phyloP scores from a whole-genome alignment of 352 stramenopile genomes.

The Elongisporangium anandrum region DNA sequence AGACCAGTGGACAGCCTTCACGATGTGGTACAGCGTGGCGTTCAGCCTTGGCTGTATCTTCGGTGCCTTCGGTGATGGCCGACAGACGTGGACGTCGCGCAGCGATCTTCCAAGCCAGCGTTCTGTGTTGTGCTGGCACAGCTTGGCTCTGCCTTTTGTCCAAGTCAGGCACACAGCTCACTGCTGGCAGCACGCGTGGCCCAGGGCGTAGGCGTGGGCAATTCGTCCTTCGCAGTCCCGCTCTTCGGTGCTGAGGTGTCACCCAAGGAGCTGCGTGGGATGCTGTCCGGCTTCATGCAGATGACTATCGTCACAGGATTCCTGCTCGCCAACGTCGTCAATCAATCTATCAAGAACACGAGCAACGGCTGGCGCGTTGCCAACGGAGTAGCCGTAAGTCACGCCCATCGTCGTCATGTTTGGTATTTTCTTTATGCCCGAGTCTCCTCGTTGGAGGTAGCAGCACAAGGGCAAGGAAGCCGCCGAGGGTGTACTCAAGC shows the following conservation, averaged over 20 bases:
- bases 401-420: constrained; percentile 26
- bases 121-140: constrained; percentile 33
- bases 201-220: constrained; percentile 30
- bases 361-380: constrained; percentile 27
- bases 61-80: constrained; percentile 26
- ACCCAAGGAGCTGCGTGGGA: constrained; percentile 26
- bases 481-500: constrained; percentile 21
- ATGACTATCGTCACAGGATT: constrained; percentile 8
- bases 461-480: constrained; percentile 7
- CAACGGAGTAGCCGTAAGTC: constrained; percentile 26
- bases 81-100: constrained; percentile 20
- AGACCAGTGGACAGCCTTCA: constrained; percentile 25
- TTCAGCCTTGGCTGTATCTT: constrained; percentile 31
- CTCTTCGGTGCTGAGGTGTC: constrained; percentile 33
- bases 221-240: constrained; percentile 26
- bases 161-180: constrained; percentile 10
- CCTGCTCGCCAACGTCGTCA: constrained; percentile 30
- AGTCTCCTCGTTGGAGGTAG: constrained; percentile 36
- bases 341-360: constrained; percentile 24
- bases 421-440: constrained; percentile 31
- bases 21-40: constrained; percentile 28
- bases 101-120: constrained; percentile 25
- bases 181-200: constrained; percentile 27
- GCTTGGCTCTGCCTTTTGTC: constrained; percentile 24
- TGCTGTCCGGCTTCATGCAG: constrained; percentile 28